These are phyloP conservation scores for Mycena amicta DNA, from an alignment of 768 basidiomycete species.

Conservation along the genomic window DNA sequence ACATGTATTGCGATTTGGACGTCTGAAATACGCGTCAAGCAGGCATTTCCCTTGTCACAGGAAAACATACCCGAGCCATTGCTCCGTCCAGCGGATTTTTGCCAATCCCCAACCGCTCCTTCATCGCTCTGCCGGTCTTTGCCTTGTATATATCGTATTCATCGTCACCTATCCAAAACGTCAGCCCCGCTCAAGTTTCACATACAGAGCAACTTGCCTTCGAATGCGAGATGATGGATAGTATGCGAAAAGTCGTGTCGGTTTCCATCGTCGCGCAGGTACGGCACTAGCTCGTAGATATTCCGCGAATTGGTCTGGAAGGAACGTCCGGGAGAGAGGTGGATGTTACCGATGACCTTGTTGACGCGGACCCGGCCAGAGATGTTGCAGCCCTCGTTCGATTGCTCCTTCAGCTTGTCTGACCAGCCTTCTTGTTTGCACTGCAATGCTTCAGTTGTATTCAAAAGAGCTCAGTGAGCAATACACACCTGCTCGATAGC, in stretches of 20 bases:
- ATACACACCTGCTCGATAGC: conserved; percentile 83
- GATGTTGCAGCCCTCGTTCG: conserved; percentile 93
- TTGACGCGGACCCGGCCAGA: conserved; percentile 91
- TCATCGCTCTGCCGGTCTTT: conserved; percentile 61
- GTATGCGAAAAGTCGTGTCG: conserved; percentile 93
- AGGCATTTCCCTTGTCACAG: no score
- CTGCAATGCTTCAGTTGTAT: conserved; percentile 41
- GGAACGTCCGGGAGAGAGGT: conserved; percentile 92
- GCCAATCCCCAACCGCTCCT: conserved; percentile 69
- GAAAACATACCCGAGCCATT: conserved; percentile 49
- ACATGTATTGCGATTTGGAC: conserved; percentile 84
- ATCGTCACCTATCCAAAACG: no score
- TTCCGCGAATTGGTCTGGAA: conserved; percentile 85
- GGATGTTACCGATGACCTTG: conserved; percentile 95
- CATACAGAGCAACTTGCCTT: no score
- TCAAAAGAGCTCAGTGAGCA: background rate
- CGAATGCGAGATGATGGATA: conserved; percentile 81
- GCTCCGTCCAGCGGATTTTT: conserved; percentile 77
- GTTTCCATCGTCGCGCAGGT: conserved; percentile 84
- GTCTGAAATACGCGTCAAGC: conserved; percentile 53
- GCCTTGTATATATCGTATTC: conserved; percentile 76
- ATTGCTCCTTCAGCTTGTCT: conserved; percentile 89
- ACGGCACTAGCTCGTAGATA: conserved; percentile 90
- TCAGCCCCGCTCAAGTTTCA: no score
- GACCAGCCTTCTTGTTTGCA: conserved; percentile 95